Base-by-base conservation (phyloP, 441 rosid species). In the Aleurites moluccanus region DNA sequence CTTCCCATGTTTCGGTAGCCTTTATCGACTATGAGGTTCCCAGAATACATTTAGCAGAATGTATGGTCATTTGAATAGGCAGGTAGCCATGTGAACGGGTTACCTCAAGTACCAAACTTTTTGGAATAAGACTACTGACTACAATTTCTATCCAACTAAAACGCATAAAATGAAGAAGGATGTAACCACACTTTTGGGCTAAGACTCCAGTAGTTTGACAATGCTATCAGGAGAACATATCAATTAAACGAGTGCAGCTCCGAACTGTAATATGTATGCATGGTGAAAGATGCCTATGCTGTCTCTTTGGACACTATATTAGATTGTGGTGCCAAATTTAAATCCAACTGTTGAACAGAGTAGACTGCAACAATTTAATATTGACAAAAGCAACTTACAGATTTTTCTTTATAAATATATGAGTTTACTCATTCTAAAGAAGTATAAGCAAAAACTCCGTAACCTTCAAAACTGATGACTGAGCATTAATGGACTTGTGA, bases 391-490 rank as follows among this genome's bases (percentile, higher is more conserved):
- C 10, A 67, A 74, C 57, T 62, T 50, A 40, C 30, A 50, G 18
- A 8, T 42, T 55, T 71, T 59, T 33, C n/a, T 8, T 7, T 10
- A 72, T 47, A 69, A 73, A 38, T 74, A 21, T 13, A 47, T n/a
- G 38, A 20, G 44, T 13, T 42, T 21, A 69, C 64, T 62, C 53
- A 67, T 49, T 70, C 42, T 53, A 72, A 69, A 27, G 78, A 77
- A 57, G 25, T 20, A 57, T 13, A 47, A 47, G 66, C 5, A 70
- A 77, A 80, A 77, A 33, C 16, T 69, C 73, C 35, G 77, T 45
- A 82, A 96, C 99, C 98, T 93, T 96, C 66, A 96, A 74, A 57
- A 93, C 99, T n/a, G 97, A 87, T 70, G 97, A 93, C 59, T 89
- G 90, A 70, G 99, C 89, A 81, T 96, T 89, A 78, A 93, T 83